Conservation (phyloP, 2,329 filamentous ascomycete genomes). For the Cercospora nicotianae region DNA sequence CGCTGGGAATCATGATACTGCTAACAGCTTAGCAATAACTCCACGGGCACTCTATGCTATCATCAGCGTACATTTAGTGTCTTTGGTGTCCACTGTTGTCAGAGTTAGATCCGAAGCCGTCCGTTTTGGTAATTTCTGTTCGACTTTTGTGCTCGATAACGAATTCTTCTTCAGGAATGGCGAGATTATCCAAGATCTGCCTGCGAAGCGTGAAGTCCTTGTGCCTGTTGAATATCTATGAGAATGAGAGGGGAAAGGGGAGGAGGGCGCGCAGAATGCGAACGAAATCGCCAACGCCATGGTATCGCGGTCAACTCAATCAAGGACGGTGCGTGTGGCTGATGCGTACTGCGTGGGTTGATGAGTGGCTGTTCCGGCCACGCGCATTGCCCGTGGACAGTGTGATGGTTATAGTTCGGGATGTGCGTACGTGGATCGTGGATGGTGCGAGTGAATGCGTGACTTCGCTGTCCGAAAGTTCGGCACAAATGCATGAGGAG, state of each 20-base stretch:
- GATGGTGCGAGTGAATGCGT: background rate
- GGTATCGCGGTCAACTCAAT: background rate
- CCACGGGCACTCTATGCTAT: background rate
- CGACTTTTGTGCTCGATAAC: background rate
- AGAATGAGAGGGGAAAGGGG: background rate
- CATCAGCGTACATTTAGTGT: background rate
- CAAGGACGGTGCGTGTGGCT: background rate
- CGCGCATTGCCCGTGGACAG: background rate
- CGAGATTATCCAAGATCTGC: slow-evolving; percentile 4
- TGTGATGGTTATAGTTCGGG: background rate
- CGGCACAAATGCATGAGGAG: background rate
- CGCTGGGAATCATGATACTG: background rate
- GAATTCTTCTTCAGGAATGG: slow-evolving; percentile 6
- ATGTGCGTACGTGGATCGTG: background rate
- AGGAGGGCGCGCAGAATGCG: background rate
- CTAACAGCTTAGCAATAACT: background rate
- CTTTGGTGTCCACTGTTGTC: slow-evolving; percentile 1
- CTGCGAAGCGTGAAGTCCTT: background rate
- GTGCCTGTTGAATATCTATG: background rate
- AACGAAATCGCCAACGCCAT: slow-evolving; percentile 9
- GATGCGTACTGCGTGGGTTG: slow-evolving; percentile 2
- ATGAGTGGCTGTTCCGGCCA: background rate
- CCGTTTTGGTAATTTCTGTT: background rate
- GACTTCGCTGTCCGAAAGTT: slow-evolving; percentile 13
- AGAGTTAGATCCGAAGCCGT: background rate